Evolutionary conservation across 78 protist genomes (phyloP).

Genomic region (Bigelowiella natans): DNA sequence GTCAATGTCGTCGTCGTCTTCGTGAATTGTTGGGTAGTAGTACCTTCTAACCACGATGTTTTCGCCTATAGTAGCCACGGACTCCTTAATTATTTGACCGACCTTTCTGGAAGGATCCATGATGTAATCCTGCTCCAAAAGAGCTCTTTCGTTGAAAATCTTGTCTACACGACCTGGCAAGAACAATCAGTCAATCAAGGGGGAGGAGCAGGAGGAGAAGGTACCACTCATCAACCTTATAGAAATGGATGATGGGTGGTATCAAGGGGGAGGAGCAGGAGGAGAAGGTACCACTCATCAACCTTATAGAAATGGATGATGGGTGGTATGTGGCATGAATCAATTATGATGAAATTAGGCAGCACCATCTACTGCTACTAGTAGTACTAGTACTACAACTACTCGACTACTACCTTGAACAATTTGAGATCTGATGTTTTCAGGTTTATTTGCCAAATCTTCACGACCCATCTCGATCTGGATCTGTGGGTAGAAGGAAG

Average conservation of each 20-base stretch:
- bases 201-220: background rate
- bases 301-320: background rate
- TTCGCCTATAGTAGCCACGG: background rate
- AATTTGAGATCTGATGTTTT: background rate
- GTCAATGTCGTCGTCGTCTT: too few species aligned
- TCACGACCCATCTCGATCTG: constrained; percentile 3
- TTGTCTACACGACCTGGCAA: constrained; percentile 22
- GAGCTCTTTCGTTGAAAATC: background rate
- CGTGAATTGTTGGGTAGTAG: too few species aligned
- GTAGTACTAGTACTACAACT: too few species aligned
- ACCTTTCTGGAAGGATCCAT: background rate
- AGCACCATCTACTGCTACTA: too few species aligned
- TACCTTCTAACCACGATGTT: background rate
- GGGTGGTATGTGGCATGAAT: too few species aligned
- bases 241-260: background rate
- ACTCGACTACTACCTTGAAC: constrained; percentile 7
- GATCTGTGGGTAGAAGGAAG: background rate
- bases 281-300: background rate
- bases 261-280: background rate
- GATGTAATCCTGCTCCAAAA: constrained; percentile 11
- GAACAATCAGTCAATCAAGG: background rate
- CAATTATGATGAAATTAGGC: too few species aligned
- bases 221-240: background rate
- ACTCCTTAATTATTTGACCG: background rate
- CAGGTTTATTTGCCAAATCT: constrained; percentile 25